Evolutionary conservation across 2,329 filamentous ascomycete genomes (phyloP), one percentile per base, ranked within the genome.

Genomic region (Colletotrichum sp.): DNA sequence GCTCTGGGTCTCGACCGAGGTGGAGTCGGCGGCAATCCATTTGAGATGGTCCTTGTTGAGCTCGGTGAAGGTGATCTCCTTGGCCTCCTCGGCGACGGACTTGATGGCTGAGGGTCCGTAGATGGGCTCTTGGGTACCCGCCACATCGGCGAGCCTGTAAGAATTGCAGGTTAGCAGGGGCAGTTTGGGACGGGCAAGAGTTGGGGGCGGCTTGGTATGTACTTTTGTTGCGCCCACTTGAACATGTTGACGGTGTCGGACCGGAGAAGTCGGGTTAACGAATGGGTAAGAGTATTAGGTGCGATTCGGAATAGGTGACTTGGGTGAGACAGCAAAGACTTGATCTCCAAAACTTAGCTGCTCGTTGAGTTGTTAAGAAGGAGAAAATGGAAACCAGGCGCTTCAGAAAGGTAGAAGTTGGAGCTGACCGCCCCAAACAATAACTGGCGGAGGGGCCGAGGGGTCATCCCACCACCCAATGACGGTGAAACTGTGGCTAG

Each of bases 181-280:
- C 67, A 74, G 24, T 24, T 73, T 78, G 82, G 62, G 81, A 80
- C 82, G 80, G 62, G n/a, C 75, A 63, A 77, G 72, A 71, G 66
- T 77, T 63, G 65, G 49, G 59, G 32, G 44, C 28, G 65, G 70
- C 60, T 63, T 32, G 18, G 57, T 60, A 60, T 95, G 87, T 89
- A 97, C 95, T 94, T 93, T 87, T 96, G 94, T 88, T 98, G 97
- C 81, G 96, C 94, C 96, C 96, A 98, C 89, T 95, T 97, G 89
- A 98, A 96, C 93, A 95, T 97, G 86, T 83, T 90, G 85, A 26
- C 44, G 26, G 13, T 52, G 16, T n/a, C 28, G 70, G 49, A 36
- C 39, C 21, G 57, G 66, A 28, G 57, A 49, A 24, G n/a, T 39
- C 59, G 71, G 9, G n/a, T 24, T 16, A 59, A 16, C 28, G 44